Evolutionary conservation across 2,329 filamentous ascomycete species (phyloP).

Genomic region (Microsporum canis): DNA sequence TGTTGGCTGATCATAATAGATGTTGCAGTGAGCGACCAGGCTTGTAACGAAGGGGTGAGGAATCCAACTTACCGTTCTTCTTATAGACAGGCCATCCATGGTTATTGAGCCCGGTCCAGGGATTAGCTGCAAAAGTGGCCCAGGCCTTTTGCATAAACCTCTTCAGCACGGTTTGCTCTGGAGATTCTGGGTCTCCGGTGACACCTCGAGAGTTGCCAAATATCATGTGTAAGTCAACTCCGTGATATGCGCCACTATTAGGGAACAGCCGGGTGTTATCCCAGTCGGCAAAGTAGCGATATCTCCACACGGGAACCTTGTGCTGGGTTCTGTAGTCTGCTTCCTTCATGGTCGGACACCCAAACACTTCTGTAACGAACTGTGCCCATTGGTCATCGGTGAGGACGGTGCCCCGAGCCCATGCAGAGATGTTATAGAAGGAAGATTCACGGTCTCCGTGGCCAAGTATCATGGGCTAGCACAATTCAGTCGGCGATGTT

Average conservation of each 20-base stretch:
- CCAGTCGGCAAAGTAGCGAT: conserved; percentile 42
- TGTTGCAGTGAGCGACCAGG: background rate
- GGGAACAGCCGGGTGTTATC: conserved; percentile 38
- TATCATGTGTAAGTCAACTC: conserved; percentile 39
- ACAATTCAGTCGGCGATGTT: background rate
- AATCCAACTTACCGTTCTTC: conserved; percentile 6
- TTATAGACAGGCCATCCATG: conserved; percentile 11
- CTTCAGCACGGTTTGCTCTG: conserved; percentile 25
- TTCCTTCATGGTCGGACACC: conserved; percentile 36
- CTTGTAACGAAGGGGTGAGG: background rate
- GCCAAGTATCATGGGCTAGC: conserved; percentile 28
- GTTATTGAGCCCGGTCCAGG: conserved; percentile 19
- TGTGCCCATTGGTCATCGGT: conserved; percentile 28
- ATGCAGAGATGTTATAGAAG: conserved; percentile 39
- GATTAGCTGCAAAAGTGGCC: conserved; percentile 26
- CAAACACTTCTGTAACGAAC: conserved; percentile 38
- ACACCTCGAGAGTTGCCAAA: conserved; percentile 34
- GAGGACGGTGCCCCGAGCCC: conserved; percentile 29
- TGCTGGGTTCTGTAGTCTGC: conserved; percentile 26
- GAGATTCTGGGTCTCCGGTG: conserved; percentile 27
- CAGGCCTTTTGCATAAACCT: conserved; percentile 21
- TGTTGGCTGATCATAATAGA: background rate
- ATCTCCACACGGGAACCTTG: conserved; percentile 35
- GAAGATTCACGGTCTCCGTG: conserved; percentile 36
- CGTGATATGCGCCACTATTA: conserved; percentile 41